Conservation (phyloP, 768 basidiomycete genomes). For the Daedaleopsis nitida region DNA sequence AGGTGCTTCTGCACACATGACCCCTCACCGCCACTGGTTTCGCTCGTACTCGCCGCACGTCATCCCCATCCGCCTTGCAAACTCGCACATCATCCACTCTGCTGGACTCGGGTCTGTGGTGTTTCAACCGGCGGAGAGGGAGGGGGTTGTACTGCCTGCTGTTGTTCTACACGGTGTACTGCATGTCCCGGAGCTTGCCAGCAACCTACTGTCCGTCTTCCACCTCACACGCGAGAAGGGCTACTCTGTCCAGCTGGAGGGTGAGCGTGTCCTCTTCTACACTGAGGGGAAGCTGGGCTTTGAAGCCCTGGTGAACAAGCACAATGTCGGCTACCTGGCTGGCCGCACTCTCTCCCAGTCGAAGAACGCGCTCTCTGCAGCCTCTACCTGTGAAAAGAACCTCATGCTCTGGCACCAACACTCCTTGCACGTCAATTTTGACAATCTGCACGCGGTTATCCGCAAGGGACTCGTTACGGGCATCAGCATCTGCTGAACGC, state of each 20-base stretch:
- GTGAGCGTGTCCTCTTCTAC: constrained; percentile 4
- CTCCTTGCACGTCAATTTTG: constrained; percentile 31
- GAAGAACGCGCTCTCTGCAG: constrained; percentile 3
- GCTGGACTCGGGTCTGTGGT: constrained; percentile 4
- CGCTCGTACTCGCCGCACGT: neutral
- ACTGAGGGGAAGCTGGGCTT: constrained; percentile 11
- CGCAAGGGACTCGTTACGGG: constrained; percentile 26
- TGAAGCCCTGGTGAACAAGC: constrained; percentile 26
- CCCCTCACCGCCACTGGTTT: constrained; percentile 13
- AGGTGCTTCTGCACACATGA: constrained; percentile 19
- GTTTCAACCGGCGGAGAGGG: constrained; percentile 23
- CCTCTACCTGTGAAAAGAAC: constrained; percentile 28
- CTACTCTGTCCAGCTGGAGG: constrained; percentile 7
- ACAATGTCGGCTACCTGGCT: constrained; percentile 27
- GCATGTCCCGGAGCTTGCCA: constrained; percentile 10
- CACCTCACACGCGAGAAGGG: constrained; percentile 8
- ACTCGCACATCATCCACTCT: neutral
- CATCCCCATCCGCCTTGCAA: constrained; percentile 1
- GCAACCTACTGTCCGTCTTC: constrained; percentile 9
- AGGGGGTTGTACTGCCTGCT: constrained; percentile 1
- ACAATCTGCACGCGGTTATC: constrained; percentile 18
- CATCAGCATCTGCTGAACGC: constrained; percentile 23
- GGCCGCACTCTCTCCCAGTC: constrained; percentile 18
- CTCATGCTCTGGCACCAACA: constrained; percentile 26
- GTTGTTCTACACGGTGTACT: constrained; percentile 5